These are phyloP conservation scores for Colletotrichum shisoi DNA, from an alignment of 2,329 filamentous ascomycete genomes.

Conservation along the genomic window DNA sequence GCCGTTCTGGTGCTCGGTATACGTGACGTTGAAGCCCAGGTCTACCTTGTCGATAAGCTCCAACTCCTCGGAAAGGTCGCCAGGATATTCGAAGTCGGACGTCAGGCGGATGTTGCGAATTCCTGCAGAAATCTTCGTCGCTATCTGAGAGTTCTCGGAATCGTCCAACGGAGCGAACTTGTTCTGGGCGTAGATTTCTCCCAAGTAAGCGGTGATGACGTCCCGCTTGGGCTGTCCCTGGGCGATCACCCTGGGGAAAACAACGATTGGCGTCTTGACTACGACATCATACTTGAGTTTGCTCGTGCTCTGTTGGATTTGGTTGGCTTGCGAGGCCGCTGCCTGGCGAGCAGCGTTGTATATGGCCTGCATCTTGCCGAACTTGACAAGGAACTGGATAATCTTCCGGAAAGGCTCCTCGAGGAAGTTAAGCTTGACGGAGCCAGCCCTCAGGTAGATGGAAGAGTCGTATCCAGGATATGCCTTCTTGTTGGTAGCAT, in stretches of 20 bases:
- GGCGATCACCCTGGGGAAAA: slow-evolving; percentile 83
- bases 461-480: slow-evolving; percentile 97
- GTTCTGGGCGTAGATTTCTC: slow-evolving; percentile 97
- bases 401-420: slow-evolving; percentile 98
- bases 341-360: slow-evolving; percentile 97
- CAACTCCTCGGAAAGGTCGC: slow-evolving; percentile 78
- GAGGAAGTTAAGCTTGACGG: slow-evolving; percentile 94
- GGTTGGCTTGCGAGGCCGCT: slow-evolving; percentile 89
- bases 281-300: slow-evolving; percentile 94
- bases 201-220: slow-evolving; percentile 87
- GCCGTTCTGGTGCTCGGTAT: slow-evolving; percentile 82
- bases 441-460: slow-evolving; percentile 88
- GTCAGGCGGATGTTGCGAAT: slow-evolving; percentile 92
- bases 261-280: slow-evolving; percentile 92
- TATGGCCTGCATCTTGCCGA: slow-evolving; percentile 98
- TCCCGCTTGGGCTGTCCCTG: slow-evolving; percentile 77
- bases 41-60: slow-evolving; percentile 98
- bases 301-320: slow-evolving; percentile 87
- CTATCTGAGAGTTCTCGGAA: slow-evolving; percentile 73
- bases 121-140: slow-evolving; percentile 89
- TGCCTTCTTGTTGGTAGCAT: slow-evolving; percentile 69
- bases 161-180: slow-evolving; percentile 87
- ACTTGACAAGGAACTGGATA: slow-evolving; percentile 96
- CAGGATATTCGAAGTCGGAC: slow-evolving; percentile 83
- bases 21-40: slow-evolving; percentile 88